Conservation (phyloP, 176 grass and related monocot genomes). For the Oryza brachyantha region DNA sequence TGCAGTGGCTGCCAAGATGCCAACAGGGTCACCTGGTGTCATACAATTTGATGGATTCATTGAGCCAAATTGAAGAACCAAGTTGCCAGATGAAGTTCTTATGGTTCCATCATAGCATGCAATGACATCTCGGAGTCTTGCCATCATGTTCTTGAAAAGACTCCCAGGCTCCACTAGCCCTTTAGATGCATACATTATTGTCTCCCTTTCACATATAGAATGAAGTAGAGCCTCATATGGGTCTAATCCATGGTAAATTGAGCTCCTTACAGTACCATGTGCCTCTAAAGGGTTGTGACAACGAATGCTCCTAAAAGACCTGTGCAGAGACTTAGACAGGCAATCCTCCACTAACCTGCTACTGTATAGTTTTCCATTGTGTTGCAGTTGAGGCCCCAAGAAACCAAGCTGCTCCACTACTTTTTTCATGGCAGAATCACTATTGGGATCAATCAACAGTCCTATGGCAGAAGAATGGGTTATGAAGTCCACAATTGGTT, state of each 20-base stretch:
- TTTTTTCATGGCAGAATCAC: constrained; percentile 43
- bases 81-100: constrained; percentile 47
- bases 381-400: constrained; percentile 55
- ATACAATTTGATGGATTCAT: not conserved
- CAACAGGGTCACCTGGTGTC: constrained; percentile 62
- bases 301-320: not conserved
- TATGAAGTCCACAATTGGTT: constrained; percentile 39
- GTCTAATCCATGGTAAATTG: constrained; percentile 54
- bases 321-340: constrained; percentile 32
- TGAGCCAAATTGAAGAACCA: constrained; percentile 34
- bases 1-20: constrained; percentile 63
- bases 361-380: constrained; percentile 40
- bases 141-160: constrained; percentile 73
- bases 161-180: constrained; percentile 52
- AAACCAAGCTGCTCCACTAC: constrained; percentile 72
- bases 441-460: constrained; percentile 47
- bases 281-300: constrained; percentile 17
- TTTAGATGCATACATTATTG: constrained; percentile 39
- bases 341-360: constrained; percentile 52
- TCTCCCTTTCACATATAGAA: constrained; percentile 58
- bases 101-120: constrained; percentile 63
- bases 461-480: constrained; percentile 34
- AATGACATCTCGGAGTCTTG: constrained; percentile 59
- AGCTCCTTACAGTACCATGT: constrained; percentile 46
- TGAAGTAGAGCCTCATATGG: constrained; percentile 56